These are phyloP conservation scores for Solanum gandarillasii DNA, from an alignment of 257 asterid genomes.

Conservation along the genomic window DNA sequence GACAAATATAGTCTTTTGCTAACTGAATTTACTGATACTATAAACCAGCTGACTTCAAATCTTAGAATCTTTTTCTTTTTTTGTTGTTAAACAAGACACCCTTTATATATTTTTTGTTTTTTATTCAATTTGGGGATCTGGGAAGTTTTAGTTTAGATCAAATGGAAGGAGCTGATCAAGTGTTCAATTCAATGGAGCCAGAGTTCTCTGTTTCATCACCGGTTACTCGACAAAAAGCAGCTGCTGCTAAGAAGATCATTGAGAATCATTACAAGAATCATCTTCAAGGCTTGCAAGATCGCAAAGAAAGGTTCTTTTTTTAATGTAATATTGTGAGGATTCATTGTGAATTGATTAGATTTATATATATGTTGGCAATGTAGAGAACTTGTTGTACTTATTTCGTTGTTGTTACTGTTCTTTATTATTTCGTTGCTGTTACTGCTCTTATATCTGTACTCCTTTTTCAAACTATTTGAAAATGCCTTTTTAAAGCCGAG, in stretches of 20 bases:
- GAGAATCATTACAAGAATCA: constrained; percentile 95
- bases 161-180: constrained; percentile 20
- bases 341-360: neutral
- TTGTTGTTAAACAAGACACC: neutral
- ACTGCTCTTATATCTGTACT: neutral
- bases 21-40: neutral
- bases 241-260: constrained; percentile 86
- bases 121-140: neutral
- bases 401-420: neutral
- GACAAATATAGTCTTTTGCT: neutral
- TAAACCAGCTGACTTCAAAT: neutral
- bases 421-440: neutral
- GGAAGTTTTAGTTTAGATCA: neutral
- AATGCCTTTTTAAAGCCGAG: neutral
- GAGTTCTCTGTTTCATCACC: constrained; percentile 82
- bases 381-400: neutral
- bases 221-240: constrained; percentile 89
- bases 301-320: neutral
- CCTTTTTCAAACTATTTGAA: neutral
- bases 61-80: neutral
- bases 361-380: neutral
- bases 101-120: neutral
- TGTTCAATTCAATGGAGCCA: constrained; percentile 40
- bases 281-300: constrained; percentile 79
- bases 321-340: neutral